Evolutionary conservation across 164 flowering plant genomes (phyloP).

Genomic region (Nymphaea colorata): DNA sequence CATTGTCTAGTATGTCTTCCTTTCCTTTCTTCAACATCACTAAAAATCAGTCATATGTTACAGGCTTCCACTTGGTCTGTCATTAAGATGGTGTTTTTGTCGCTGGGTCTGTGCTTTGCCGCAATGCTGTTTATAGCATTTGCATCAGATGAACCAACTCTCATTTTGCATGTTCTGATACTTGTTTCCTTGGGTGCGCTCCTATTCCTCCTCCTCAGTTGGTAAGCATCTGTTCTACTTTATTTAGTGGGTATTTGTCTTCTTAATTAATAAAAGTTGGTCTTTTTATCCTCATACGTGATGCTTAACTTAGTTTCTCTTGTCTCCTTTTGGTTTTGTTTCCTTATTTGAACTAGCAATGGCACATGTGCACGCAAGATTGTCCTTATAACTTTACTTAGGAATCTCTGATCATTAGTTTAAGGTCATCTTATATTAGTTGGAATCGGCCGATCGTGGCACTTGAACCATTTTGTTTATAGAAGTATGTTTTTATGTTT

Average conservation of each 20-base stretch:
- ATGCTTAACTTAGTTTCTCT: no score
- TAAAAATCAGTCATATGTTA: neutral
- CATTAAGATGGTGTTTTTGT: conserved; percentile 48
- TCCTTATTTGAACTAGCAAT: no score
- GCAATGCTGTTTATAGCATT: conserved; percentile 68
- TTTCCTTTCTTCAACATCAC: neutral
- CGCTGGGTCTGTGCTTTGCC: conserved; percentile 58
- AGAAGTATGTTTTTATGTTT: no score
- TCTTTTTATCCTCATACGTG: no score
- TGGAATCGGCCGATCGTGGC: no score
- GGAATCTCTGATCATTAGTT: no score
- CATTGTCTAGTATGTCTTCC: neutral
- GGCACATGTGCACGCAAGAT: no score
- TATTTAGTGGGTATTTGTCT: neutral
- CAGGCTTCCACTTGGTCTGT: conserved; percentile 80
- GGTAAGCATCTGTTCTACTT: conserved; percentile 23
- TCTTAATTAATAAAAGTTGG: neutral
- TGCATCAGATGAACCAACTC: conserved; percentile 40
- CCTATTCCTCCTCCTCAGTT: conserved; percentile 64
- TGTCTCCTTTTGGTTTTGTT: no score
- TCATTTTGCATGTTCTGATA: conserved; percentile 57
- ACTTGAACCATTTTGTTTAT: no score
- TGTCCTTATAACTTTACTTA: no score
- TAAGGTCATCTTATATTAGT: no score
- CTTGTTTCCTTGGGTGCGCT: conserved; percentile 44